A percentile compares a stretch with the other conserved stretches of the same genome.
These are phyloP conservation scores for Orbilia ellipsospora DNA, from an alignment of 2,329 filamentous ascomycete species.

Conservation along the genomic window DNA sequence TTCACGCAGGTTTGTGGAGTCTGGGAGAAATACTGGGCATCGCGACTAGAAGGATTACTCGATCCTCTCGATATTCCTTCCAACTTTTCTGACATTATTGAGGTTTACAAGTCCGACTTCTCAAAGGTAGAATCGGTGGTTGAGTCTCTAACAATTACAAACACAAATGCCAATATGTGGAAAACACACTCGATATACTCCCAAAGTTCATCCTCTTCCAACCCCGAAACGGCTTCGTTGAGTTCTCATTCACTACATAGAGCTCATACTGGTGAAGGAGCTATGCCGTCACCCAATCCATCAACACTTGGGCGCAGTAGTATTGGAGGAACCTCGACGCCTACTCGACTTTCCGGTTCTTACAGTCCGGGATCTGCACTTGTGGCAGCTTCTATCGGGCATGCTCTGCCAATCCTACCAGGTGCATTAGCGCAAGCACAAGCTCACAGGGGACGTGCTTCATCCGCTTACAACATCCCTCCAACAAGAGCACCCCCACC, in stretches of 20 bases:
- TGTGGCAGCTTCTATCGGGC: constrained; percentile 42
- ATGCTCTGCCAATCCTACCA: constrained; percentile 47
- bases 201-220: constrained; percentile 49
- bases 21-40: constrained; percentile 86
- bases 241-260: constrained; percentile 48
- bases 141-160: constrained; percentile 51
- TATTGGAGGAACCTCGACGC: constrained; percentile 32
- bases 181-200: constrained; percentile 62
- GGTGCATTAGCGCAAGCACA: constrained; percentile 35
- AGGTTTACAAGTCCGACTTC: constrained; percentile 82
- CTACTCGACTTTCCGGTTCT: constrained; percentile 48
- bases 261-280: constrained; percentile 35
- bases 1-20: constrained; percentile 84
- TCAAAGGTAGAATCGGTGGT: constrained; percentile 71
- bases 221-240: constrained; percentile 42
- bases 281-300: constrained; percentile 36
- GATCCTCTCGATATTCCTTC: constrained; percentile 73
- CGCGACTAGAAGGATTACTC: constrained; percentile 81
- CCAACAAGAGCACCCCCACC: constrained; percentile 44
- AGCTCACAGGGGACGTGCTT: constrained; percentile 37
- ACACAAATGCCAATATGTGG: constrained; percentile 50
- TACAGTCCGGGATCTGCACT: constrained; percentile 46
- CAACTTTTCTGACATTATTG: constrained; percentile 77
- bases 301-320: constrained; percentile 43
- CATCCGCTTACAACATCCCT: constrained; percentile 48